Percentiles rank a stretch among this genome's conserved stretches.
These are phyloP conservation scores for Xylariaceae sp. DNA, from an alignment of 2,329 filamentous ascomycete genomes.

Conservation along the genomic window DNA sequence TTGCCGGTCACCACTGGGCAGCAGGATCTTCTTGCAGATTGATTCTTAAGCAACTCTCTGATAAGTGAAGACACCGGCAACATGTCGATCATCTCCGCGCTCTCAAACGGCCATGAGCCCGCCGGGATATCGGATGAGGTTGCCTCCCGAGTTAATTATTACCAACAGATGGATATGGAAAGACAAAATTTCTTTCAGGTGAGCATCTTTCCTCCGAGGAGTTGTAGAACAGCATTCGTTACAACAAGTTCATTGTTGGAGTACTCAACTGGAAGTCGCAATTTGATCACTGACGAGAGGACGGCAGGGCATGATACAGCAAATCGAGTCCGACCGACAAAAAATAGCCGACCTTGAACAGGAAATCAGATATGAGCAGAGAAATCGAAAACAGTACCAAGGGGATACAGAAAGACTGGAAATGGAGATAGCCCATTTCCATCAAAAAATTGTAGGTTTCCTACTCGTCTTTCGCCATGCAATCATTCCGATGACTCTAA, in stretches of 20 bases:
- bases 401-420: slow-evolving; percentile 20
- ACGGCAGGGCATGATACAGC: slow-evolving; percentile 25
- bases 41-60: no score
- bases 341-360: slow-evolving; percentile 26
- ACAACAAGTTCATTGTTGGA: neutral
- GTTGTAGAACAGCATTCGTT: neutral
- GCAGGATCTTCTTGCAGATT: no score
- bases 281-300: slow-evolving; percentile 11
- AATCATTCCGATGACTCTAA: neutral
- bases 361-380: slow-evolving; percentile 28
- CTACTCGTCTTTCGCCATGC: slow-evolving; percentile 1
- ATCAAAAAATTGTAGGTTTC: slow-evolving; percentile 25
- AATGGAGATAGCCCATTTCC: slow-evolving; percentile 16
- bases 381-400: slow-evolving; percentile 25
- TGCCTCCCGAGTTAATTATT: slow-evolving; percentile 23
- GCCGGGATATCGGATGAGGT: slow-evolving; percentile 15
- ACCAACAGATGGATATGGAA: slow-evolving; percentile 26
- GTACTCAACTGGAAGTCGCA: neutral
- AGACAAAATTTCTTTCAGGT: slow-evolving; percentile 28
- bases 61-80: neutral
- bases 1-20: no score
- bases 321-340: slow-evolving; percentile 22
- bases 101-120: slow-evolving; percentile 22
- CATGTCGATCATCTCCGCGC: slow-evolving; percentile 13
- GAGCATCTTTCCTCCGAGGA: slow-evolving; percentile 7